These are phyloP conservation scores for Neurospora tetraspora DNA, from an alignment of 495 filamentous ascomycete species.

Conservation along the genomic window DNA sequence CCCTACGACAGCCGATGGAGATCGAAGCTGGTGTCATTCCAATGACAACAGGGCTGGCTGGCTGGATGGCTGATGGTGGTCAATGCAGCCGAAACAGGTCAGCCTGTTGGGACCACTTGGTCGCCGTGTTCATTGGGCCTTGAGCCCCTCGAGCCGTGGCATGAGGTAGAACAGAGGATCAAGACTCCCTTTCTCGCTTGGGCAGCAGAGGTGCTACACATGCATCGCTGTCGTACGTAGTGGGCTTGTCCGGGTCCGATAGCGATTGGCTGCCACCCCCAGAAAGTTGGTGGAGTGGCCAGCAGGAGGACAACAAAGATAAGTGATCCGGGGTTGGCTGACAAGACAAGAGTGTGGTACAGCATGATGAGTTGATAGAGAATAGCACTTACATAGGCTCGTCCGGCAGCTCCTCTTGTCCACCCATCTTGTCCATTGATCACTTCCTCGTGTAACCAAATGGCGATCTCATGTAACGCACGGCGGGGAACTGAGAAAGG, in stretches of 20 bases:
- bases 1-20: not conserved
- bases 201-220: not conserved
- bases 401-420: not conserved
- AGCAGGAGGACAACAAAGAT: not conserved
- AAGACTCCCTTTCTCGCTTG: not conserved
- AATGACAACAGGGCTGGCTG: constrained; percentile 2
- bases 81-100: not conserved
- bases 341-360: not conserved
- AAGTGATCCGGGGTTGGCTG: no score
- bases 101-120: not conserved
- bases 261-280: not conserved
- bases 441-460: not conserved
- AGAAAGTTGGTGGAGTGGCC: not conserved
- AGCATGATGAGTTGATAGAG: not conserved
- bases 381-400: not conserved
- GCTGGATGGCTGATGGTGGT: not conserved
- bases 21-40: not conserved
- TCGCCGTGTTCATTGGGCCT: not conserved
- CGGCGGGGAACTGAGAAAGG: not conserved
- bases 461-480: not conserved
- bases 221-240: not conserved
- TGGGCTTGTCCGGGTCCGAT: not conserved
- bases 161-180: not conserved
- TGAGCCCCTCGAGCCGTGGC: not conserved
- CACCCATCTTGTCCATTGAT: not conserved